These are phyloP conservation scores for Septoria petroselini DNA, from an alignment of 2,329 filamentous ascomycete species.

Conservation along the genomic window DNA sequence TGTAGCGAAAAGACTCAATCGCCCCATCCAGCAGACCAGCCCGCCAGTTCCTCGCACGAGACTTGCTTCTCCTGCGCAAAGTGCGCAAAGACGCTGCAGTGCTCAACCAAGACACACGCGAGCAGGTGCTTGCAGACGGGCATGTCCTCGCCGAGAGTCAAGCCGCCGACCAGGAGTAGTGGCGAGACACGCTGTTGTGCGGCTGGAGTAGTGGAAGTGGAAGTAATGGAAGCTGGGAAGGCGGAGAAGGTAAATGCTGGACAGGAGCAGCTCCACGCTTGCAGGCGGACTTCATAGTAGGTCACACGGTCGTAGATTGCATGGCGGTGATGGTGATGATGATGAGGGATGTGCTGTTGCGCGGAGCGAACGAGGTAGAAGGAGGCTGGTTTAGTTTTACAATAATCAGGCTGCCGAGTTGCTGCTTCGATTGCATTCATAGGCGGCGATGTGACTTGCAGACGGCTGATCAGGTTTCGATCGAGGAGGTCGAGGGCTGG, in stretches of 20 bases:
- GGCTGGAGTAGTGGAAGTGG: neutral
- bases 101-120: conserved; percentile 72
- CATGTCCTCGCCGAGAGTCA: conserved; percentile 43
- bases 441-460: conserved; percentile 23
- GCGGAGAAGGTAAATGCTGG: conserved; percentile 75
- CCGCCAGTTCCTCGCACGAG: conserved; percentile 66
- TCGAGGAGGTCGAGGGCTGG: conserved; percentile 87
- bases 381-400: conserved; percentile 32
- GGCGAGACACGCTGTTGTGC: neutral
- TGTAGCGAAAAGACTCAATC: conserved; percentile 29
- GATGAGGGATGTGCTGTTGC: conserved; percentile 38
- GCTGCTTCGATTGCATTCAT: neutral
- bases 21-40: conserved; percentile 56
- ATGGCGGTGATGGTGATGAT: conserved; percentile 31
- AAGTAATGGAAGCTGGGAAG: conserved; percentile 53
- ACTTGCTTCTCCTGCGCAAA: conserved; percentile 57
- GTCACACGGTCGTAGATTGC: conserved; percentile 29
- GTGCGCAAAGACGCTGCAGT: conserved; percentile 58
- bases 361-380: conserved; percentile 64
- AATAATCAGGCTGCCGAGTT: neutral
- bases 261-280: conserved; percentile 86
- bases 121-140: conserved; percentile 84
- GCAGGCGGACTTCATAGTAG: conserved; percentile 75
- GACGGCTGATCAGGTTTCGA: conserved; percentile 64
- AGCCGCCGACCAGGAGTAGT: conserved; percentile 47